These are phyloP conservation scores for Aspergillus cristatus DNA, from an alignment of 495 filamentous ascomycete genomes.

Conservation along the genomic window DNA sequence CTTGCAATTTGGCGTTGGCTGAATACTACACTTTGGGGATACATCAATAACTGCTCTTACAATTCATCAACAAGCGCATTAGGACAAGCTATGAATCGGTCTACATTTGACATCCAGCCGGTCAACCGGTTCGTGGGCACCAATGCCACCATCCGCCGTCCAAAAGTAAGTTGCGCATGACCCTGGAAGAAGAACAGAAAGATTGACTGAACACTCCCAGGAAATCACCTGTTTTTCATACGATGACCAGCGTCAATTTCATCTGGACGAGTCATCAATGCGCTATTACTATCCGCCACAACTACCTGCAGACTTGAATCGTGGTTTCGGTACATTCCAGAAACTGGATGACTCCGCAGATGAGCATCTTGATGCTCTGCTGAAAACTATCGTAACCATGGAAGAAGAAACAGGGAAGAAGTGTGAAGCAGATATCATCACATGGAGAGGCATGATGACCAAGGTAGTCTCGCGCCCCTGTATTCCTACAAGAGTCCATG, in stretches of 20 bases:
- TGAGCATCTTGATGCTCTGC: conserved; percentile 78
- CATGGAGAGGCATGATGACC: conserved; percentile 98
- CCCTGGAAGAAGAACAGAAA: no score
- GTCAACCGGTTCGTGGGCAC: conserved; percentile 49
- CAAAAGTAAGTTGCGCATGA: conserved; percentile 41
- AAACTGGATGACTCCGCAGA: conserved; percentile 74
- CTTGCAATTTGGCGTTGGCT: no score
- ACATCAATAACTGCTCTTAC: no score
- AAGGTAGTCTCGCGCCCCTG: conserved; percentile 51
- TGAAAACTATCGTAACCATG: conserved; percentile 62
- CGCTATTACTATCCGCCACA: conserved; percentile 79
- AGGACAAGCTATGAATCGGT: conserved; percentile 21
- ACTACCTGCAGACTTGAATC: conserved; percentile 61
- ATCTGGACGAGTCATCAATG: conserved; percentile 65
- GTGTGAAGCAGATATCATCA: conserved; percentile 72
- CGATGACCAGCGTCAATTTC: conserved; percentile 70
- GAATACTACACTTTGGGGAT: no score
- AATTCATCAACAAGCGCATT: no score
- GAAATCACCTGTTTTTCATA: conserved; percentile 91
- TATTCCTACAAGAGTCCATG: no score
- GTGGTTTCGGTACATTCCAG: conserved; percentile 73
- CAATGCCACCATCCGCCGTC: conserved; percentile 56
- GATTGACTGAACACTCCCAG: conserved; percentile 22
- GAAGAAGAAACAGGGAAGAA: conserved; percentile 58
- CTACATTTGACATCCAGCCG: conserved; percentile 53